phyloP scores from a whole-genome alignment of 805 yeast species.

The Cyberlindnera nakhonratchasimensis region DNA sequence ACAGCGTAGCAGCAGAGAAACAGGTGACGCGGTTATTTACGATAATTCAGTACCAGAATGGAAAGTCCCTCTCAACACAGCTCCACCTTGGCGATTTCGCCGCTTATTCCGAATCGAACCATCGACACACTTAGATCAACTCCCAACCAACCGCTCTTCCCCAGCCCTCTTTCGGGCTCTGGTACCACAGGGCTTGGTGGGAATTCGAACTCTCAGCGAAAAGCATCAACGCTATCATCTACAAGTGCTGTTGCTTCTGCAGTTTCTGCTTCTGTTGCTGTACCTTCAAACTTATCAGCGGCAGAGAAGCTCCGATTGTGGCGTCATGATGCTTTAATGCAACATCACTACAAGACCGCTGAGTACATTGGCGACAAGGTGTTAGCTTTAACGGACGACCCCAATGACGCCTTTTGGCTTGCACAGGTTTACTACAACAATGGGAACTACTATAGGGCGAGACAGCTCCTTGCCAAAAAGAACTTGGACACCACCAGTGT shows the following conservation, averaged over 20 bases:
- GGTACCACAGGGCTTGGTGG: too few relatives aligned
- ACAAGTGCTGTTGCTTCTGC: too few relatives aligned
- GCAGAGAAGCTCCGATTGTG: constrained; percentile 84
- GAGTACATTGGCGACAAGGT: constrained; percentile 91
- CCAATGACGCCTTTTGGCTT: constrained; percentile 94
- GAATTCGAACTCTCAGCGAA: neutral
- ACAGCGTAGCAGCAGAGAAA: too few relatives aligned
- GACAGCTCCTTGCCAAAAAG: constrained; percentile 59
- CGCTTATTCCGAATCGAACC: constrained; percentile 41
- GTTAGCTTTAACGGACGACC: constrained; percentile 74
- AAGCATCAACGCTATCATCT: neutral
- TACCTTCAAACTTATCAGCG: constrained; percentile 54
- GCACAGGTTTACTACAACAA: constrained; percentile 83
- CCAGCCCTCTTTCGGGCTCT: constrained; percentile 34
- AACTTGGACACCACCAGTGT: constrained; percentile 54
- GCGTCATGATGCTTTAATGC: constrained; percentile 92
- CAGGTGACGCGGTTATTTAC: too few relatives aligned
- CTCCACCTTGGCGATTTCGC: constrained; percentile 72
- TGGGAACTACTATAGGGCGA: constrained; percentile 76
- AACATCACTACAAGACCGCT: constrained; percentile 87
- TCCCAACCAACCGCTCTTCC: constrained; percentile 40
- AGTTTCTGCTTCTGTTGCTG: too few relatives aligned
- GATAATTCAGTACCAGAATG: too few relatives aligned
- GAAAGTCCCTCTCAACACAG: constrained; percentile 55
- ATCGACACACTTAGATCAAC: constrained; percentile 43